Evolutionary conservation across 441 rosid genomes (phyloP), one percentile per base, ranked within the genome.

Genomic region (Dalechampia spathulata): DNA sequence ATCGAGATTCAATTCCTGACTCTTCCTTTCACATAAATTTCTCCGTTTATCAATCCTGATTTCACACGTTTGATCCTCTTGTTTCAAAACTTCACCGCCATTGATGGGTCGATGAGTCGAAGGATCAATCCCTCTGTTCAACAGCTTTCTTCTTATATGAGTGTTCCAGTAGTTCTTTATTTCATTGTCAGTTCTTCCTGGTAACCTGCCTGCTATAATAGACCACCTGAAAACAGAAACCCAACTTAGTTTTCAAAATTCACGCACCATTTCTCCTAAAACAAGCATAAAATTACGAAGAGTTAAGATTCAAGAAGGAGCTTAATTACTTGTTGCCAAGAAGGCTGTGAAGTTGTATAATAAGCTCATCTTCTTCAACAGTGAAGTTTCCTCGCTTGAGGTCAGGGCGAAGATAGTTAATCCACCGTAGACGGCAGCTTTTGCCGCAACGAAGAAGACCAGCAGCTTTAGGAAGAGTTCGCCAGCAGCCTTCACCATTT

Each of bases 161-260:
- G 93, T 85, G 77, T 87, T 87, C 96, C 96, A 87, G 59, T 87
- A 85, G 46, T 87, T 87, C 75, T 87, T 87, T 26, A 87, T 87
- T 77, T 87, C 96, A 55, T 87, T 87, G 68, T 87, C 96, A 10
- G 96, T 87, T 79, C 96, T 83, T 60, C 96, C 96, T 3, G 93
- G 93, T 64, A 85, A 74, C 57, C 83, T 81, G 48, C 87, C 82
- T 0, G 96, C 96, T 43, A 88, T 88, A 21, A 85, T 72, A 17
- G 96, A 85, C 96, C 96, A 88, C 67, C 96, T 87, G 30, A 13
- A 41, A 6, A 21, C 30, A 30, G 7, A 22, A 16, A 6, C 2
- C 38, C 12, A 6, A 22, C 30, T 56, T 22, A 40, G 21, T 7
- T 0, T 16, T 37, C 8, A 38, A 13, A 38, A 13, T 13, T 2